Evolutionary conservation across 176 grass and related monocot genomes (phyloP), one percentile per base, ranked within the genome.

Genomic region (Alloteropsis semialata): DNA sequence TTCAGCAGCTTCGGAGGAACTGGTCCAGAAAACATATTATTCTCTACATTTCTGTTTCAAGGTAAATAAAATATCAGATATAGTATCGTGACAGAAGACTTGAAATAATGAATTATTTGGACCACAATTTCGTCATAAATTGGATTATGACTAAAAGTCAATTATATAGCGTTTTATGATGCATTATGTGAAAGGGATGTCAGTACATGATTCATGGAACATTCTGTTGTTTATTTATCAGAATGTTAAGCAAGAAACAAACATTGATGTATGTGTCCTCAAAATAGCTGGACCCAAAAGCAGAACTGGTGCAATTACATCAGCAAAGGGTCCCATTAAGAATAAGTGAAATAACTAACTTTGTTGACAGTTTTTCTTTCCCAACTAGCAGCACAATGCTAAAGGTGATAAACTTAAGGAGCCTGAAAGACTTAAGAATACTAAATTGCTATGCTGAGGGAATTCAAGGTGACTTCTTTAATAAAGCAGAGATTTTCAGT

Each of bases 21-120:
- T 37, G 83, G 75, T 85, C 92, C 96, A 82, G 96, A 93, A 81
- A 98, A 98, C 55, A 93, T 56, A 91, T 98, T 98, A 80, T 98
- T 93, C 65, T 92, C 92, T 55, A 98, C 78, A 81, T 98, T 98
- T 88, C 96, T 98, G 91, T 82, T 86, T 37, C 21, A 37, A 64
- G 58, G 59, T 58, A 86, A 73, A 72, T 50, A 79, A 60, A 50
- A 60, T 43, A 74, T 90, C 50, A 91, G 58, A 86, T 71, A 39
- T 1, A 74, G 76, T 22, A 89, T 77, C 76, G 77, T 65, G 36
- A 66, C 28, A 73, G 44, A 63, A 59, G 9, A 39, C 30, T 10
- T n/a, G 67, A 33, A 49, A 65, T 75, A 84, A 73, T 11, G 29
- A 63, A 81, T 82, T 75, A 66, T 78, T 21, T 76, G n/a, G 24